Conservation (phyloP, 495 filamentous ascomycete genomes). For the Viridothelium virens region DNA sequence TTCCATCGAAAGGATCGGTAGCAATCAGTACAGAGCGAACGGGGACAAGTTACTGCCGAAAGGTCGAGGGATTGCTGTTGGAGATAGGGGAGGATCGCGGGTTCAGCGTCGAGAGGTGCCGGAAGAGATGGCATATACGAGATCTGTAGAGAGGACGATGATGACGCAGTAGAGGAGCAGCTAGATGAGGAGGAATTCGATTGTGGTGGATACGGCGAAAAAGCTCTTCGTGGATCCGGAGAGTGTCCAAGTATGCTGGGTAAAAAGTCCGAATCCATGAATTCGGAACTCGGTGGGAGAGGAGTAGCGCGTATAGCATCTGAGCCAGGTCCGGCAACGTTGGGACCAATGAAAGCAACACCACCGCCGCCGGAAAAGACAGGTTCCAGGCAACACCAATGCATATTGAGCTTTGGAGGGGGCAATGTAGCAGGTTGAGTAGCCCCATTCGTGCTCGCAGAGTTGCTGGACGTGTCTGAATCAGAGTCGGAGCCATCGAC, state of each 20-base stretch:
- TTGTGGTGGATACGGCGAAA: not conserved
- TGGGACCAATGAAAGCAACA: conserved; percentile 46
- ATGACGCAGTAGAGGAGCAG: not conserved
- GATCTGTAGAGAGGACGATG: conserved; percentile 5
- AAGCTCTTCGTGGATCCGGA: not conserved
- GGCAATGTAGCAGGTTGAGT: conserved; percentile 21
- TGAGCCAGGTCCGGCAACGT: conserved; percentile 44
- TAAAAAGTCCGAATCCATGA: conserved; percentile 47
- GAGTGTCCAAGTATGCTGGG: not conserved
- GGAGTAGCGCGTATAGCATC: conserved; percentile 52
- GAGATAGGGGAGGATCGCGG: conserved; percentile 25
- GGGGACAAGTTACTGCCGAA: conserved; percentile 45
- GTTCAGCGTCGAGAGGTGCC: not conserved
- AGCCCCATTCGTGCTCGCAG: conserved; percentile 16
- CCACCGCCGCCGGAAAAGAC: conserved; percentile 56
- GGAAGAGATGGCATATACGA: not conserved
- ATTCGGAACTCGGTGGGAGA: conserved; percentile 47
- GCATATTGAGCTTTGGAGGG: conserved; percentile 44
- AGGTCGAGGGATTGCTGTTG: conserved; percentile 46
- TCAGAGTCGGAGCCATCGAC: conserved; percentile 30
- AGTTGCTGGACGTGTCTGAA: conserved; percentile 29
- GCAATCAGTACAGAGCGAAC: conserved; percentile 54
- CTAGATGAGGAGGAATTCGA: not conserved
- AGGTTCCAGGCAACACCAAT: conserved; percentile 58
- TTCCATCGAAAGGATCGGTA: conserved; percentile 53